Evolutionary conservation across 495 filamentous ascomycete species (phyloP).

Genomic region (Penicillium waksmanii): DNA sequence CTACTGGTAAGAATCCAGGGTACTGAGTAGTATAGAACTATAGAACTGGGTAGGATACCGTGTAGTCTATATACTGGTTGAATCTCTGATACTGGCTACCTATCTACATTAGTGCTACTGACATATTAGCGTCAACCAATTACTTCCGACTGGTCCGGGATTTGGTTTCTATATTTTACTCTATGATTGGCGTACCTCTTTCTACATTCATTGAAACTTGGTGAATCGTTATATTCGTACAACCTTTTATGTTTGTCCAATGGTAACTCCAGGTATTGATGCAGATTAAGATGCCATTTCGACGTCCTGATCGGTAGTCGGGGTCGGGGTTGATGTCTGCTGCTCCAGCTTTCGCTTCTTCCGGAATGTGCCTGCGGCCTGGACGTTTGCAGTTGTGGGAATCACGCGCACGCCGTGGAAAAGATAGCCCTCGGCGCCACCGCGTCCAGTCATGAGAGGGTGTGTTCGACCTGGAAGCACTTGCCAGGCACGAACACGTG

Average conservation of each 20-base stretch:
- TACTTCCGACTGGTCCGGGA: too few species aligned
- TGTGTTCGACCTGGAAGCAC: constrained; percentile 91
- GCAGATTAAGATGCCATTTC: constrained; percentile 35
- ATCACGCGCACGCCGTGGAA: constrained; percentile 82
- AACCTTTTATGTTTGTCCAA: constrained; percentile 14
- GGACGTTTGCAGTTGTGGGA: constrained; percentile 75
- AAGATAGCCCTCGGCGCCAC: constrained; percentile 88
- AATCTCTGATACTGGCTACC: too few species aligned
- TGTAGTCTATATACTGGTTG: too few species aligned
- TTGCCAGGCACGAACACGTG: constrained; percentile 78
- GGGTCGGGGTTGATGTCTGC: constrained; percentile 27
- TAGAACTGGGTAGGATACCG: too few species aligned
- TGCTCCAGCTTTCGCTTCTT: constrained; percentile 44
- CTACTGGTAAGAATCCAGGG: too few species aligned
- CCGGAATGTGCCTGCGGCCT: constrained; percentile 76
- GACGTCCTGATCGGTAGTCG: constrained; percentile 36
- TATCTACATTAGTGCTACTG: too few species aligned
- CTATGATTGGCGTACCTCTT: too few species aligned
- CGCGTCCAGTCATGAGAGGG: constrained; percentile 85
- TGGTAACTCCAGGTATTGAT: constrained; percentile 10
- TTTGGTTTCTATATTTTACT: too few species aligned
- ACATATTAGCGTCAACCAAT: too few species aligned
- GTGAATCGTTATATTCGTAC: constrained; percentile 27
- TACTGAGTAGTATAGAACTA: too few species aligned
- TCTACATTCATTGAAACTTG: not conserved